Conservation (phyloP, 2,329 filamentous ascomycete genomes). For the Mariannaea sp. region DNA sequence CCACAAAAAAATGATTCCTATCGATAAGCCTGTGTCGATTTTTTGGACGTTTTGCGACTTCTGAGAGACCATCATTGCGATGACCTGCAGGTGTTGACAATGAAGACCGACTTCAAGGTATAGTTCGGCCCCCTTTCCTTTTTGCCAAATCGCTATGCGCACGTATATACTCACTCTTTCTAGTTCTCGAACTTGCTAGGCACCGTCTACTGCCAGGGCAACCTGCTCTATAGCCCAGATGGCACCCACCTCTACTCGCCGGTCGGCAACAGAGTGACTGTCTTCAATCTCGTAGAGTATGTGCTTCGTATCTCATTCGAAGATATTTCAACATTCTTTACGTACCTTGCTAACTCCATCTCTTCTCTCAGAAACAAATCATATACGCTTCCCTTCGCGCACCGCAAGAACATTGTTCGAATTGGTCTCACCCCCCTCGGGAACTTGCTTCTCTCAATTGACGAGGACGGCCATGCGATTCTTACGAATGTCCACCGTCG, state of each 20-base stretch:
- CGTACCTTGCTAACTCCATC: conserved; percentile 41
- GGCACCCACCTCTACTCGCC: conserved; percentile 94
- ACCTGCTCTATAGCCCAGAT: conserved; percentile 94
- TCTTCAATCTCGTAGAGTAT: conserved; percentile 96
- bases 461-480: conserved; percentile 93
- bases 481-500: conserved; percentile 87
- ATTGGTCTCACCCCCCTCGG: conserved; percentile 88
- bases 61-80: conserved; percentile 42
- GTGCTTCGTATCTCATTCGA: conserved; percentile 29
- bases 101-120: conserved; percentile 99
- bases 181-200: conserved; percentile 98
- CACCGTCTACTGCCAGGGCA: conserved; percentile 98
- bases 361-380: conserved; percentile 73
- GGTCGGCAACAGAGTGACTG: conserved; percentile 92
- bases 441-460: conserved; percentile 89
- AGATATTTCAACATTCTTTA: neutral
- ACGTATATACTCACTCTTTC: neutral
- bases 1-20: conserved; percentile 39
- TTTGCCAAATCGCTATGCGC: neutral
- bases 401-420: conserved; percentile 89
- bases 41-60: conserved; percentile 40
- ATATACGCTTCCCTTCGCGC: conserved; percentile 84
- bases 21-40: conserved; percentile 45
- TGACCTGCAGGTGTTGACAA: conserved; percentile 60
- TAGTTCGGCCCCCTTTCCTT: conserved; percentile 21